phyloP scores from a whole-genome alignment of 2,329 filamentous ascomycete species.

The Aureobasidium sp. region DNA sequence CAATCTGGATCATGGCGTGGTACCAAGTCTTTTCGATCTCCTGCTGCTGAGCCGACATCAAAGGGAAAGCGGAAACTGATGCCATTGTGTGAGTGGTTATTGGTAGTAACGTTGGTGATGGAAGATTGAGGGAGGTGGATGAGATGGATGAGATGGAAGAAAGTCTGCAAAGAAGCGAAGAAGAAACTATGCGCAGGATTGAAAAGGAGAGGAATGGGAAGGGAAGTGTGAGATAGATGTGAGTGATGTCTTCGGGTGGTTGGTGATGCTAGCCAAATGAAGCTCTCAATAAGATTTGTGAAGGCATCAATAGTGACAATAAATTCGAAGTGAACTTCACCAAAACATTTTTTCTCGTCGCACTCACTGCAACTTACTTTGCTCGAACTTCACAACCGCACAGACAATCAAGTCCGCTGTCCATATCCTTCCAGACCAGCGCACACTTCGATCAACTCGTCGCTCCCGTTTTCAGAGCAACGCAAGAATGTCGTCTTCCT shows the following conservation, averaged over 20 bases:
- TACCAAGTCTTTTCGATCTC: slow-evolving; percentile 9
- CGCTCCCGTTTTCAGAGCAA: neutral
- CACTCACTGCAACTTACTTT: neutral
- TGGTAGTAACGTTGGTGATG: neutral
- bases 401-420: neutral
- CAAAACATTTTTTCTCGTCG: neutral
- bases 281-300: neutral
- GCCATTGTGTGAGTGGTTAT: neutral
- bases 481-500: neutral
- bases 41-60: slow-evolving; percentile 1
- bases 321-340: neutral
- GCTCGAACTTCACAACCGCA: neutral
- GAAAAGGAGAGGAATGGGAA: neutral
- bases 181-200: neutral
- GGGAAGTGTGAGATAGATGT: neutral
- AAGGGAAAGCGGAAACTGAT: neutral
- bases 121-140: neutral
- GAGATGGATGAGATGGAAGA: neutral
- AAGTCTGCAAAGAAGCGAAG: neutral
- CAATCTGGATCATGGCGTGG: neutral
- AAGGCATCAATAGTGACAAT: neutral
- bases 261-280: neutral
- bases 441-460: neutral
- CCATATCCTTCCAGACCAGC: neutral
- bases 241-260: neutral